Base-by-base conservation (phyloP, 768 basidiomycete species). In the Artomyces pyxidatus region DNA sequence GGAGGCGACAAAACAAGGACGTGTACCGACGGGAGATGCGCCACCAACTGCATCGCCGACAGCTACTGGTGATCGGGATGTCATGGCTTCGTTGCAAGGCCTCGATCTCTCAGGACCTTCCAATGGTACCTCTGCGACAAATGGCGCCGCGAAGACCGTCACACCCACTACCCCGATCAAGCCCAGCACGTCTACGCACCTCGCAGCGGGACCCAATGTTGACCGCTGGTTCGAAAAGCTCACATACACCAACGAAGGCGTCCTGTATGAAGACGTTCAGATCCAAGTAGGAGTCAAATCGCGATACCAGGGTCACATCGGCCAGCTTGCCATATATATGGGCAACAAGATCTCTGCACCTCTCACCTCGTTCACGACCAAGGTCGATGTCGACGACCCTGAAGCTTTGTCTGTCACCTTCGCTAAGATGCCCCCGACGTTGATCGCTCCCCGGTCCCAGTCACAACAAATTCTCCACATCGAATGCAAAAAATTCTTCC, bases 271-370 rank as follows among this genome's bases (percentile, higher is more conserved):
- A 66, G 95, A 98, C 58, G 79, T 88, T 8, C 90, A 95, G 66
- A 79, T 99, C 38, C 95, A 98, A 63, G 80, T 99, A 45, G 96
- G 96, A 28, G 67, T 98, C 71, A 99, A 98, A 70, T 92, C 93
- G 26, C 86, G 93, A 60, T 99, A 88, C 65, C 95, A 98, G 64
- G 88, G 89, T 14, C 88, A 95, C 59, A 78, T 93, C 32, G 96
- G 95, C 14, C 91, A 97, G 59, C 61, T 99, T 42, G 94, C 94
- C 22, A 71, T 99, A 30, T 98, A 96, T 69, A 77, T 98, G 53
- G 96, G 96, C 56, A 99, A 98, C 75, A 99, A 99, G 65, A 73
- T 93, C 44, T 78, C 87, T 6, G 80, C 81, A 7, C 78, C 95
- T n/a, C 77, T 99, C 59, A 88, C 85, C 4, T 85, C 90, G 16